Evolutionary conservation across 2,329 filamentous ascomycete genomes (phyloP), one percentile per base, ranked within the genome.

Genomic region (Calonectria montana): DNA sequence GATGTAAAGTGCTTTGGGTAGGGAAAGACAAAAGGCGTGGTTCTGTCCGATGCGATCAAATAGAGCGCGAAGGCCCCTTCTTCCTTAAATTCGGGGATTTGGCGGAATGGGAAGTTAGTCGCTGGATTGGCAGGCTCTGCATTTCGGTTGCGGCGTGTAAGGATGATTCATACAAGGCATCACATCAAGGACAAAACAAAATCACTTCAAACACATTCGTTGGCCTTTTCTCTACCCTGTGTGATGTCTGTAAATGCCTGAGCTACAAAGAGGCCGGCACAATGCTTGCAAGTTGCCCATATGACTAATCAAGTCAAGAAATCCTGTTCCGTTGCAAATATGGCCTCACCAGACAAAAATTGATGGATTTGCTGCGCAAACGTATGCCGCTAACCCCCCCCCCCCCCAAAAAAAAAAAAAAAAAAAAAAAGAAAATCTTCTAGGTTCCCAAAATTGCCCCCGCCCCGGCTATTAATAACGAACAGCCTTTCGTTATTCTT

Each of bases 1-100:
- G 87, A 99, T 99, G 97, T 99, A 94, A 97, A 90, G 81, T 81
- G 83, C 75, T 81, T 81, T 78, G 67, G 72, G 71, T 67, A 72
- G 75, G 73, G 79, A 75, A 73, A 80, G 75, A 79, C 74, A 79
- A 81, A 81, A 79, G 76, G 75, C 76, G 75, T 77, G 76, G 76
- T 75, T 79, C 76, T 81, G 78, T 79, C 78, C 78, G 76, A 79
- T 80, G 81, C 77, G 80, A 82, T 81, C 77, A 79, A 76, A 76
- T 81, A 81, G 80, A 82, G 79, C 71, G 73, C 80, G 73, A 79
- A 77, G 75, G 71, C 76, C 62, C 70, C 76, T 72, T 74, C 75
- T 77, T 73, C 76, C 72, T 69, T 71, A 66, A 65, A 75, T 68
- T 72, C 57, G 71, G 72, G 76, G 48, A 73, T 61, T 39, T 66